phyloP scores from a whole-genome alignment of 1,284 basidiomycete species.

The Ganoderma resinaceum region DNA sequence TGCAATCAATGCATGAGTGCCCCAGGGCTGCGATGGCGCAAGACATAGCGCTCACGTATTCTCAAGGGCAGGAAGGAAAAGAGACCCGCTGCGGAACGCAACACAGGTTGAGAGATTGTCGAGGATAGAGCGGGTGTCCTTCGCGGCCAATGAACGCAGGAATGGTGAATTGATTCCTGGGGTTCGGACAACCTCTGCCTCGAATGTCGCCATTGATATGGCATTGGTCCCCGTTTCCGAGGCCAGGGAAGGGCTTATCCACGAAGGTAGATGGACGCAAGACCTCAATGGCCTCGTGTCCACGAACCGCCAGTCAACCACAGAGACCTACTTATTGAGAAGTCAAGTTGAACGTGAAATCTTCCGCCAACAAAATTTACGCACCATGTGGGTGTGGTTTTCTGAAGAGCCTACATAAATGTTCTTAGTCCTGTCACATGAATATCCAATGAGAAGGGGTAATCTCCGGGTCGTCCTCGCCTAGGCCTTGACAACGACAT shows the following conservation, averaged over 20 bases:
- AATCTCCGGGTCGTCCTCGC: constrained; percentile 40
- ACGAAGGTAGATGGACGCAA: constrained; percentile 41
- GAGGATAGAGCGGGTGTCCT: constrained; percentile 39
- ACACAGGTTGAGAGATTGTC: constrained; percentile 45
- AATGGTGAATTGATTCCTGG: constrained; percentile 38
- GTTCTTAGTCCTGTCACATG: constrained; percentile 41
- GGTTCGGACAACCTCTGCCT: constrained; percentile 32
- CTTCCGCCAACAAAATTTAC: constrained; percentile 10
- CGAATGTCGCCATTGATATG: constrained; percentile 36
- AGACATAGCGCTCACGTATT: constrained; percentile 39
- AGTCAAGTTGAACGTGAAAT: neutral
- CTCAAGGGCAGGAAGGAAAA: constrained; percentile 43
- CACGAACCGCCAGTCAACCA: constrained; percentile 41
- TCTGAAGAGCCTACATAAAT: constrained; percentile 39
- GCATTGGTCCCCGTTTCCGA: constrained; percentile 28
- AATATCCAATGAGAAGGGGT: constrained; percentile 42
- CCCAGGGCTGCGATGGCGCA: neutral
- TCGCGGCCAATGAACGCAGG: constrained; percentile 36
- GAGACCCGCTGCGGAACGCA: constrained; percentile 43
- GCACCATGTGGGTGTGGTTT: constrained; percentile 40
- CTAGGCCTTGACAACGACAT: constrained; percentile 40
- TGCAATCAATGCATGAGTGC: constrained; percentile 17
- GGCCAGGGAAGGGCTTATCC: constrained; percentile 40
- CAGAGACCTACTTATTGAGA: constrained; percentile 20
- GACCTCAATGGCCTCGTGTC: constrained; percentile 42